phyloP scores from a whole-genome alignment of 345 rosid species.

The Syzygium grande region DNA sequence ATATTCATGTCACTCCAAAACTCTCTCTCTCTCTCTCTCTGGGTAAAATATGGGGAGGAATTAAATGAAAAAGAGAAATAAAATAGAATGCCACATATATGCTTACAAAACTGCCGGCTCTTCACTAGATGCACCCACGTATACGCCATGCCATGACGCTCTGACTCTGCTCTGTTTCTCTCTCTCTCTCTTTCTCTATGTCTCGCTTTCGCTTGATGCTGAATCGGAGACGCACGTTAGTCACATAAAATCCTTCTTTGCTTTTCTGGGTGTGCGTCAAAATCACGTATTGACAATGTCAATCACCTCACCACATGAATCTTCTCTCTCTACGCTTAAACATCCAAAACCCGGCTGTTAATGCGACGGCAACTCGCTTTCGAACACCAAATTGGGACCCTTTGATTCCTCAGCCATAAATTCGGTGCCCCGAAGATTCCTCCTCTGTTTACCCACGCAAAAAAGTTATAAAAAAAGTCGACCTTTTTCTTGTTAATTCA shows the following conservation, averaged over 20 bases:
- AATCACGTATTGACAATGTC: not conserved
- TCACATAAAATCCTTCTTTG: not conserved
- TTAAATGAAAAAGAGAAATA: not conserved
- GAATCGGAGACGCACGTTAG: not conserved
- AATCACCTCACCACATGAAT: not conserved
- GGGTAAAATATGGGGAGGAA: not conserved
- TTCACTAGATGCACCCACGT: not conserved
- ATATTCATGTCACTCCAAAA: not conserved
- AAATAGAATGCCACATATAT: not conserved
- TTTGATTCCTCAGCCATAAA: constrained; percentile 9
- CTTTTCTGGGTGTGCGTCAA: not conserved
- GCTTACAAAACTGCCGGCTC: constrained; percentile 1
- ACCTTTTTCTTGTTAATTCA: not conserved
- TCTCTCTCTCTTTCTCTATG: not conserved
- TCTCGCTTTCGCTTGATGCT: not conserved
- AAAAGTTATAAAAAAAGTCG: not conserved
- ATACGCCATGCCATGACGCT: not conserved
- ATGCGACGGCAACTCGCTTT: constrained; percentile 1
- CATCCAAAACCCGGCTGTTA: not conserved
- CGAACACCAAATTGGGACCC: constrained; percentile 12
- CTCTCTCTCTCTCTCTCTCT: not conserved
- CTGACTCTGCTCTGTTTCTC: not conserved
- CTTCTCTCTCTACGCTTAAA: not conserved
- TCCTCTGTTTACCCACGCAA: not conserved
- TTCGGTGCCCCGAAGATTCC: constrained; percentile 12